A percentile compares a stretch with the other conserved stretches of the same genome.
These are phyloP conservation scores for Penicillium diatomitis DNA, from an alignment of 495 filamentous ascomycete species.

Conservation along the genomic window DNA sequence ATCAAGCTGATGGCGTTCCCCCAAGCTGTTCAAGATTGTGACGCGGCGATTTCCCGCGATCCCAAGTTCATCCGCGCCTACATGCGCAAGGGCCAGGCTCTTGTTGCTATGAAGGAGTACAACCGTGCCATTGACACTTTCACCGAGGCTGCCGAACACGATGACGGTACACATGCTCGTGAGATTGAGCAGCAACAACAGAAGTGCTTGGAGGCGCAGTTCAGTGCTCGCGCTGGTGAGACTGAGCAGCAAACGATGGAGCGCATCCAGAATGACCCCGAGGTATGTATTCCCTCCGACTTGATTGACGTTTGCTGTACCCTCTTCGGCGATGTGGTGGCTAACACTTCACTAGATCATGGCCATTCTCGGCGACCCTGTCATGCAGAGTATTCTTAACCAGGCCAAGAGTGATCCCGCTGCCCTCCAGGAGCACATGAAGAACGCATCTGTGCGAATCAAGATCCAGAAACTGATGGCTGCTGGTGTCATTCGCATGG, in stretches of 20 bases:
- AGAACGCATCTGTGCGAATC: conserved; percentile 69
- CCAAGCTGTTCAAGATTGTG: conserved; percentile 84
- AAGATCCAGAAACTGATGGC: conserved; percentile 91
- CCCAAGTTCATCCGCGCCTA: conserved; percentile 91
- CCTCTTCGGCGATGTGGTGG: no score
- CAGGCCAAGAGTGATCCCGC: conserved; percentile 91
- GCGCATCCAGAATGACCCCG: conserved; percentile 83
- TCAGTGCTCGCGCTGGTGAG: conserved; percentile 80
- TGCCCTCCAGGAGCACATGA: conserved; percentile 93
- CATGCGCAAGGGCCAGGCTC: conserved; percentile 87
- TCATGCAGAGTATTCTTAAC: conserved; percentile 96
- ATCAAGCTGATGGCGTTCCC: conserved; percentile 96
- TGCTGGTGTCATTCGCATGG: conserved; percentile 83
- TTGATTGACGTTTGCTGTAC: no score
- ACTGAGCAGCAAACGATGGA: conserved; percentile 94
- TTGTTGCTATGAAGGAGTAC: conserved; percentile 95
- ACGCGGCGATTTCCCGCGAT: conserved; percentile 82
- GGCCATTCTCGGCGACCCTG: conserved; percentile 82
- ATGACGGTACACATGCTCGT: conserved; percentile 67
- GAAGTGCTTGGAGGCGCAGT: conserved; percentile 90
- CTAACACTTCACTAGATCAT: conserved; percentile 51
- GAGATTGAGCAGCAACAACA: conserved; percentile 93
- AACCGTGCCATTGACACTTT: conserved; percentile 86
- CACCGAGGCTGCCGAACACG: conserved; percentile 67
- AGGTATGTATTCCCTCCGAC: conserved; percentile 47